Evolutionary conservation across 1,284 basidiomycete genomes (phyloP).

Genomic region (Prillingera fragicola): DNA sequence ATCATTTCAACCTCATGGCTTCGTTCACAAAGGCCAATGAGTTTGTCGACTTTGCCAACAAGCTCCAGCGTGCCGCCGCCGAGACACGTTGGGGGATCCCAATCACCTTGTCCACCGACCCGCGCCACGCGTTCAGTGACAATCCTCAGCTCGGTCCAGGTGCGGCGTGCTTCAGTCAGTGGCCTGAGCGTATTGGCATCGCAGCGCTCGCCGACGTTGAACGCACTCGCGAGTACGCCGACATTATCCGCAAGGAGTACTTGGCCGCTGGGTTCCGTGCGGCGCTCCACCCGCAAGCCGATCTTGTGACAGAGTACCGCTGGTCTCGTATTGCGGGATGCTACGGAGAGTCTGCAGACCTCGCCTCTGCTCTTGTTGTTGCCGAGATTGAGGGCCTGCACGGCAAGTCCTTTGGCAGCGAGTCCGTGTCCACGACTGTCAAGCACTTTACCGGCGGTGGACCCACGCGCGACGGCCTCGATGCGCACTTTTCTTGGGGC

Average conservation of each 20-base stretch:
- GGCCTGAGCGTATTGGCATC: conserved; percentile 18
- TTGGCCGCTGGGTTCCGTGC: conserved; percentile 12
- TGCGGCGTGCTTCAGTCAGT: conserved; percentile 13
- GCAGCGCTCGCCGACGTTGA: conserved; percentile 10
- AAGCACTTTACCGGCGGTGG: conserved; percentile 23
- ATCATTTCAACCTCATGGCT: conserved; percentile 16
- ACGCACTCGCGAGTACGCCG: conserved; percentile 12
- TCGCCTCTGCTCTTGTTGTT: conserved; percentile 7
- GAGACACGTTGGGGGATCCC: conserved; percentile 5
- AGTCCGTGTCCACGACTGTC: conserved; percentile 13
- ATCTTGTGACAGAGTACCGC: conserved; percentile 11
- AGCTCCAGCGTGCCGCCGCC: conserved; percentile 7
- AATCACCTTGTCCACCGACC: conserved; percentile 15
- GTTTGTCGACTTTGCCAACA: conserved; percentile 9
- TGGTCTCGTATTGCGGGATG: conserved; percentile 14
- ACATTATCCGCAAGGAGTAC: conserved; percentile 18
- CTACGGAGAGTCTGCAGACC: conserved; percentile 13
- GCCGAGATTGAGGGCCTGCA: conserved; percentile 12
- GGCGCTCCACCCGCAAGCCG: conserved; percentile 16
- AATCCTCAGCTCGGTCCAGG: conserved; percentile 5
- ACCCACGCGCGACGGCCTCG: conserved; percentile 7
- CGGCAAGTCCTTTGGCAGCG: background rate
- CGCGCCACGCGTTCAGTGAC: conserved; percentile 14
- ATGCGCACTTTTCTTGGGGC: conserved; percentile 17
- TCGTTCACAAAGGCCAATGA: conserved; percentile 2